Conservation (phyloP, 192 early-diverging fungal genomes). For the Coemansia sp. region DNA sequence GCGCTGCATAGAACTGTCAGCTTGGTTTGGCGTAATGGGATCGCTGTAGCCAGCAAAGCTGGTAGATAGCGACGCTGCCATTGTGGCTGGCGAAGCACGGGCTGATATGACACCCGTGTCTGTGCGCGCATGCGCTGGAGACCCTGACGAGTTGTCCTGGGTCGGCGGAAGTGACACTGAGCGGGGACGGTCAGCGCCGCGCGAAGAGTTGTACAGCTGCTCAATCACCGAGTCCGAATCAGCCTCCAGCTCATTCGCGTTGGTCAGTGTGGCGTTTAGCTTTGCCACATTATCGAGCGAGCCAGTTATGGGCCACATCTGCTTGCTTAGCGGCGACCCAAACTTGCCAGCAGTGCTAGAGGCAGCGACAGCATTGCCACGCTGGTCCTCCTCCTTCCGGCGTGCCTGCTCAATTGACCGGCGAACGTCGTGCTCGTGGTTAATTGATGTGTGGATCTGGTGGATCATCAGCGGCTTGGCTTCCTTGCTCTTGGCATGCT, state of each 20-base stretch:
- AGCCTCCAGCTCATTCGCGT: neutral
- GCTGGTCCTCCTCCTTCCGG: constrained; percentile 28
- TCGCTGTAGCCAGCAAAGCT: constrained; percentile 40
- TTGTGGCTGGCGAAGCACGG: constrained; percentile 24
- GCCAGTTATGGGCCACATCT: constrained; percentile 37
- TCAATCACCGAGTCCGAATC: constrained; percentile 11
- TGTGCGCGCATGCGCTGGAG: neutral
- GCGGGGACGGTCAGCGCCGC: constrained; percentile 14
- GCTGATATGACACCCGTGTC: neutral
- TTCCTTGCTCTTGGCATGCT: constrained; percentile 39
- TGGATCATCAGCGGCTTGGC: constrained; percentile 49
- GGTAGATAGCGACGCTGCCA: constrained; percentile 44
- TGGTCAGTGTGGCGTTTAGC: neutral
- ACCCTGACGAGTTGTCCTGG: constrained; percentile 8
- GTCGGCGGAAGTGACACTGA: constrained; percentile 26
- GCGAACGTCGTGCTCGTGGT: constrained; percentile 49
- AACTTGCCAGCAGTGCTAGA: constrained; percentile 11
- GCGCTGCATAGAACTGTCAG: constrained; percentile 23
- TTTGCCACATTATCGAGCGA: constrained; percentile 20
- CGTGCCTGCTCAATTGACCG: constrained; percentile 43
- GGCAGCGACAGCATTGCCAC: neutral
- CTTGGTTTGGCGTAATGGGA: constrained; percentile 22
- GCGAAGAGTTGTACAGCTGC: constrained; percentile 9
- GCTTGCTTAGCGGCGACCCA: constrained; percentile 43
- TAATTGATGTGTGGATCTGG: constrained; percentile 51